phyloP scores from a whole-genome alignment of 129 eudicot species.

The Erigeron canadensis region DNA sequence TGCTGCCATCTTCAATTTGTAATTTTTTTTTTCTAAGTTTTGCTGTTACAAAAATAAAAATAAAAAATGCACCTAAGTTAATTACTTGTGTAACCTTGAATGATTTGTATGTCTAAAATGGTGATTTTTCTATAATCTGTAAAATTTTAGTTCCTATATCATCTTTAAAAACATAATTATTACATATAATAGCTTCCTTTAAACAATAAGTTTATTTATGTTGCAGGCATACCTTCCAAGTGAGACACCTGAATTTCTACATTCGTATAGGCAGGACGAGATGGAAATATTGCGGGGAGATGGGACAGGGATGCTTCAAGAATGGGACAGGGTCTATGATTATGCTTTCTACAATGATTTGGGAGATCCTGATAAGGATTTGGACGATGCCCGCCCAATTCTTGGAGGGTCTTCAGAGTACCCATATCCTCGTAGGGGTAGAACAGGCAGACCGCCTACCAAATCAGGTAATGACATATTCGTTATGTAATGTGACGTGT shows the following conservation, averaged over 20 bases:
- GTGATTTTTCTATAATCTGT: too few species aligned
- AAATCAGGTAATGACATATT: constrained; percentile 39
- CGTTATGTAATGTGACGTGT: neutral
- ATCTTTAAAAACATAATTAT: neutral
- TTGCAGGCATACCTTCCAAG: constrained; percentile 62
- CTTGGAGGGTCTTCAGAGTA: constrained; percentile 64
- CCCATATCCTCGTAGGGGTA: constrained; percentile 79
- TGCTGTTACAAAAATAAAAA: too few species aligned
- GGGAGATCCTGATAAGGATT: constrained; percentile 52
- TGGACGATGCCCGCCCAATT: constrained; percentile 43
- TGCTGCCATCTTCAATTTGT: too few species aligned
- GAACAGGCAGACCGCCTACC: constrained; percentile 70
- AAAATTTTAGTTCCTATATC: too few species aligned
- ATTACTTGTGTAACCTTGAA: too few species aligned
- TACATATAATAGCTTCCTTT: neutral
- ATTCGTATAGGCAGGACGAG: constrained; percentile 47
- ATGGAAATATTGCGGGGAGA: constrained; percentile 48
- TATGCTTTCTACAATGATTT: constrained; percentile 69
- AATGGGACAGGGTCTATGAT: constrained; percentile 81
- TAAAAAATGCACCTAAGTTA: too few species aligned
- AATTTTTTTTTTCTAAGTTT: too few species aligned
- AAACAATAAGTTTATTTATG: neutral
- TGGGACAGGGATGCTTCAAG: constrained; percentile 54
- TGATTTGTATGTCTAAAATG: too few species aligned
- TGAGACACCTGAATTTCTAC: constrained; percentile 56